Conservation (phyloP, 2,329 filamentous ascomycete genomes). For the Arachnopeziza araneosa region DNA sequence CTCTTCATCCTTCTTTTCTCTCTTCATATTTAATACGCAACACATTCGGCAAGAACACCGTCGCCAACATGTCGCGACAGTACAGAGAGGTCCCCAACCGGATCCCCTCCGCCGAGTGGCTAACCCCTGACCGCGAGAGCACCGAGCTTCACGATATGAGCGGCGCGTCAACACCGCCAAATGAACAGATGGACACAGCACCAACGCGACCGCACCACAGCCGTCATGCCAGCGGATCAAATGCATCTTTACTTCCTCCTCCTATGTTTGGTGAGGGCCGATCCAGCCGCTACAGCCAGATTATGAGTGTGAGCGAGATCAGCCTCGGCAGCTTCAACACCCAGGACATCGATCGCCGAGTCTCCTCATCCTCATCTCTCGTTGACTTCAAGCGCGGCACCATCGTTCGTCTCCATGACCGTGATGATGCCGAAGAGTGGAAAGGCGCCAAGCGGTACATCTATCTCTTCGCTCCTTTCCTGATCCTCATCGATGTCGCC, state of each 20-base stretch:
- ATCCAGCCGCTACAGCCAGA: background rate
- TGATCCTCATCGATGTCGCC: background rate
- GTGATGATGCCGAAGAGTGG: constrained; percentile 6
- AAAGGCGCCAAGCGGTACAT: constrained; percentile 4
- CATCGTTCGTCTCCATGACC: constrained; percentile 3
- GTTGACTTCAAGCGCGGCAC: background rate
- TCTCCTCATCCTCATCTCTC: background rate
- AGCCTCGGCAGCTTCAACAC: background rate
- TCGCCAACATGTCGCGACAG: background rate
- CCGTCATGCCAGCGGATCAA: background rate
- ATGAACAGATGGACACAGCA: background rate
- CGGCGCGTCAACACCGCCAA: background rate
- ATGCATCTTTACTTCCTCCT: background rate
- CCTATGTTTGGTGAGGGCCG: background rate
- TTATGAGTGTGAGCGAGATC: background rate
- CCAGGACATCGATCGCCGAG: background rate
- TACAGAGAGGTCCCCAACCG: background rate
- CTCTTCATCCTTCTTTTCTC: too few species aligned
- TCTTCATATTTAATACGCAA: background rate
- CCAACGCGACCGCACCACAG: too few species aligned
- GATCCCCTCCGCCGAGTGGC: background rate
- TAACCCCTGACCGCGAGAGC: background rate
- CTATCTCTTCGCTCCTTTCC: constrained; percentile 5
- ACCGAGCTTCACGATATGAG: background rate
- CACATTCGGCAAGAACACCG: background rate